Evolutionary conservation across 2,329 filamentous ascomycete species (phyloP), one percentile per base, ranked within the genome.

Genomic region (Talaromyces sp.): DNA sequence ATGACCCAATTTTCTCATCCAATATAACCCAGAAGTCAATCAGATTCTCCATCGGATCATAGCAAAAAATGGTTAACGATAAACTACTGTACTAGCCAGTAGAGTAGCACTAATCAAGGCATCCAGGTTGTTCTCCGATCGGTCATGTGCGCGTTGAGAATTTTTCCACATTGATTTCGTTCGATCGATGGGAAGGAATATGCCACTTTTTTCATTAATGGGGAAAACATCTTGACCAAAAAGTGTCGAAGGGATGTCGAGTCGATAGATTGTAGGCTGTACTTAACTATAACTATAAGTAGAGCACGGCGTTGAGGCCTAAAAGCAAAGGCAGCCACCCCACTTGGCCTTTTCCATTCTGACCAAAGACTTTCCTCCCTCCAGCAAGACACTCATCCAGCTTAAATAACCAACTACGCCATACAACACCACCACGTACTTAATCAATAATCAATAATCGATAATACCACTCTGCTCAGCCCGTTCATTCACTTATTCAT

Each of bases 391-490:
- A 28, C 46, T n/a, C 23, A 28, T 50, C 46, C 25, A 14, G 50
- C 50, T n/a, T n/a, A n/a, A n/a, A n/a, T n/a, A n/a, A 23, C n/a
- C 31, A 9, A 8, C 46, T 31, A 50, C 31, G 31, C 31, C 31
- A 35, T 33, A 54, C 31, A 18, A 21, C 28, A 37, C 9, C 48
- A 33, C 16, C 18, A 40, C 39, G 39, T 18, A 21, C 16, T 23
- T 35, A 35, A 54, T 54, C 50, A 35, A 35, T 54, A 54, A 35
- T 54, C 50, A 54, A 54, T 54, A 54, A 54, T 37, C n/a, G 25
- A 52, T 52, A 50, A 50, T 28, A 46, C 11, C 12, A 25, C 25
- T 21, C 9, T 14, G 16, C 18, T 57, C 28, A 28, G 3, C 6
- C 35, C 23, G 35, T 1, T 12, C 21, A 25, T 42, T 57, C 35